Conservation (phyloP, 2,329 filamentous ascomycete species). For the Venturia oleaginea region DNA sequence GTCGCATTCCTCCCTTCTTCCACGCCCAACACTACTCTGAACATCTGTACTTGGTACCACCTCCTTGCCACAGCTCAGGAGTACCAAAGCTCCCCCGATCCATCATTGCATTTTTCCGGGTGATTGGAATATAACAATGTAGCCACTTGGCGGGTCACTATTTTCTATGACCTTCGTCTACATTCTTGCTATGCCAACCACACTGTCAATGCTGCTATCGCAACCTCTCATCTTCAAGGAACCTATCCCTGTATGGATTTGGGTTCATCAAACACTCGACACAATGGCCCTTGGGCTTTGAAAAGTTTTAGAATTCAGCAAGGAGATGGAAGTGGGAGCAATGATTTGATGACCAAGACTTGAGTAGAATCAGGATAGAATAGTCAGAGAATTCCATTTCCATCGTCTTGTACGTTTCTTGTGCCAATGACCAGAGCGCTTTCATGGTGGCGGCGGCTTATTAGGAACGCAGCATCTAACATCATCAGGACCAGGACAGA, state of each 20-base stretch:
- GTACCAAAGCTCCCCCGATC: not conserved
- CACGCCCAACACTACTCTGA: not conserved
- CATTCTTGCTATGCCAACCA: not conserved
- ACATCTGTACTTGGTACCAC: not conserved
- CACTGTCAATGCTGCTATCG: no score
- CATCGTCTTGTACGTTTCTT: not conserved
- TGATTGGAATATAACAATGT: not conserved
- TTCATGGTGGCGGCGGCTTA: not conserved
- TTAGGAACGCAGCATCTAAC: slow-evolving; percentile 2
- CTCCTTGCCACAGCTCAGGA: not conserved
- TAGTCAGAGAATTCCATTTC: no score
- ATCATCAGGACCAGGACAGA: slow-evolving; percentile 6
- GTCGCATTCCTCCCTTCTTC: not conserved
- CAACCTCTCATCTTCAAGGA: no score
- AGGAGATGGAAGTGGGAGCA: no score
- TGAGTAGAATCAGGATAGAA: no score
- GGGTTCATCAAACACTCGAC: no score
- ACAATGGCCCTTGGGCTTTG: no score
- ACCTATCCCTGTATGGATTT: no score
- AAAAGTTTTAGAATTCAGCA: no score
- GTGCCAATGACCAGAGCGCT: not conserved
- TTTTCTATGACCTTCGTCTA: not conserved
- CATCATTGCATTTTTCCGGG: no score
- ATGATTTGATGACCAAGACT: no score
- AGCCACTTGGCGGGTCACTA: not conserved